Evolutionary conservation across 2,329 filamentous ascomycete species (phyloP).

Genomic region (Fusarium illudens): DNA sequence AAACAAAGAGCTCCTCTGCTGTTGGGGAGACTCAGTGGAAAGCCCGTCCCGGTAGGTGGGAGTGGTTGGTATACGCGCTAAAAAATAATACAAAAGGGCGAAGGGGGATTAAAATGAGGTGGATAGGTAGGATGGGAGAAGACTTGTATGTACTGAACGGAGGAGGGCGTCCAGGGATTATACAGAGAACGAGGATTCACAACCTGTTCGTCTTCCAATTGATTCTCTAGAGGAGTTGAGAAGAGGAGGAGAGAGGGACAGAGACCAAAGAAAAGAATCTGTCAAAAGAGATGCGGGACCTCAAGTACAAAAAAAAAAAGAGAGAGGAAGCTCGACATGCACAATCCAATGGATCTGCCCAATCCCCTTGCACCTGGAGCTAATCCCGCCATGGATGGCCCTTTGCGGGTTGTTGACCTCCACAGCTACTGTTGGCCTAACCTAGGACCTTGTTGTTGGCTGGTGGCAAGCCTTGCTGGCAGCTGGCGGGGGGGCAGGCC

Average conservation of each 20-base stretch:
- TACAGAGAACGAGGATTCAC: constrained; percentile 22
- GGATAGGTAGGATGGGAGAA: constrained; percentile 22
- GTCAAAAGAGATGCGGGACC: constrained; percentile 31
- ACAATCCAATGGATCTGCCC: constrained; percentile 34
- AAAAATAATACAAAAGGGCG: constrained; percentile 43
- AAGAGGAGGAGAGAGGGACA: constrained; percentile 6
- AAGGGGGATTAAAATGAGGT: constrained; percentile 33
- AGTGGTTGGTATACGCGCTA: constrained; percentile 38
- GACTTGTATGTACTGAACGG: constrained; percentile 20
- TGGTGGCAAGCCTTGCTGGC: constrained; percentile 39
- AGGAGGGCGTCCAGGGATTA: constrained; percentile 23
- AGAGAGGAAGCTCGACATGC: constrained; percentile 27
- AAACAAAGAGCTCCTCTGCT: constrained; percentile 23
- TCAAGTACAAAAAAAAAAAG: constrained; percentile 37
- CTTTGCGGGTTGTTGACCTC: constrained; percentile 35
- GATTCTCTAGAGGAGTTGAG: neutral
- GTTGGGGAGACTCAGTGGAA: constrained; percentile 30
- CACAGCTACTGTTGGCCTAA: constrained; percentile 31
- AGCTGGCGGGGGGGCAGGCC: constrained; percentile 37
- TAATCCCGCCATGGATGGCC: constrained; percentile 10
- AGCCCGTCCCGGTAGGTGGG: constrained; percentile 14
- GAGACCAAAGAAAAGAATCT: constrained; percentile 5
- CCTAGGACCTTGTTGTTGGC: neutral
- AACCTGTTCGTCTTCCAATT: constrained; percentile 25
- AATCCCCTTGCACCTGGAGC: constrained; percentile 27